These are phyloP conservation scores for Sicyos edulis DNA, from an alignment of 306 rosid species.

Conservation along the genomic window DNA sequence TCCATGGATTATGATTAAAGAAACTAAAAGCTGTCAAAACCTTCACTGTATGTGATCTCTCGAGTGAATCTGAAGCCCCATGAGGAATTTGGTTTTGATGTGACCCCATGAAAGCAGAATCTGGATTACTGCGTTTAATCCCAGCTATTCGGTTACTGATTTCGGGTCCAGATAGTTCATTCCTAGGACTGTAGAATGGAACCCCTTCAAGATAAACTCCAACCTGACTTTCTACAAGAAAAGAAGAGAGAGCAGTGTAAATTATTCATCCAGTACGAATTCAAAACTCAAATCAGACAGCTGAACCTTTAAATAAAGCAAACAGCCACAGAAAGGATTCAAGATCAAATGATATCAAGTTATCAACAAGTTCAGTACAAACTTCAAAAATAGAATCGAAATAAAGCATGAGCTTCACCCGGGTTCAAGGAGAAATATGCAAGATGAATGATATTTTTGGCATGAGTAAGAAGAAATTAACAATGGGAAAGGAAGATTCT, in stretches of 20 bases:
- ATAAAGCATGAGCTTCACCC: neutral
- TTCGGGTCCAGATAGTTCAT: conserved; percentile 68
- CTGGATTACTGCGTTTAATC: conserved; percentile 77
- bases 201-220: conserved; percentile 82
- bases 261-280: neutral
- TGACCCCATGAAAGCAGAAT: conserved; percentile 65
- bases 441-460: neutral
- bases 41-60: conserved; percentile 75
- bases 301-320: neutral
- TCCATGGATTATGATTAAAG: neutral
- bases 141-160: conserved; percentile 59
- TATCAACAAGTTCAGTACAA: neutral
- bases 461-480: conserved; percentile 3
- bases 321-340: neutral
- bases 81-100: conserved; percentile 60
- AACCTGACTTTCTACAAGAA: conserved; percentile 55
- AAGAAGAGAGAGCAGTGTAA: conserved; percentile 28
- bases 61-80: conserved; percentile 58
- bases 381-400: neutral
- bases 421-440: neutral
- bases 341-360: neutral
- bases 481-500: neutral
- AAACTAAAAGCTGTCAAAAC: conserved; percentile 30
- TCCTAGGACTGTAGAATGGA: conserved; percentile 76
- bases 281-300: neutral